Conservation (phyloP, 192 early-diverging fungal species). For the Gigaspora rosea region DNA sequence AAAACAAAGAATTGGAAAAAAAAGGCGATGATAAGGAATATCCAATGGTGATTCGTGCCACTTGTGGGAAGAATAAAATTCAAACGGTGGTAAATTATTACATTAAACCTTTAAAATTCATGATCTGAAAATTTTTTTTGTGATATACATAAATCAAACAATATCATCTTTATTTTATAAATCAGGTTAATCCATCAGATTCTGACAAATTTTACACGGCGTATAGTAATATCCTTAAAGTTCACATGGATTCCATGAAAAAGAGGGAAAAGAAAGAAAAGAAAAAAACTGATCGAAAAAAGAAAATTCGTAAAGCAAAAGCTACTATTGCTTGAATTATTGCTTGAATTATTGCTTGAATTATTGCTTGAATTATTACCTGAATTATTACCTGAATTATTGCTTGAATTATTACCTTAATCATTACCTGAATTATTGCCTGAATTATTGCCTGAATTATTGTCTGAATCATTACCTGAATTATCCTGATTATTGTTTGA, state of each 20-base stretch:
- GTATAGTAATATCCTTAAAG: conserved; percentile 45
- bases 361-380: background rate
- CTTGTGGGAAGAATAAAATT: conserved; percentile 40
- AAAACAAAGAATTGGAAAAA: conserved; percentile 25
- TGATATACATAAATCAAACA: conserved; percentile 5
- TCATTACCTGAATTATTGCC: too few relatives aligned
- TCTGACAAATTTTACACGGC: conserved; percentile 43
- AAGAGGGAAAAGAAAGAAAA: conserved; percentile 56
- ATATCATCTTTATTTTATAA: background rate
- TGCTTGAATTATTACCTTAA: too few relatives aligned
- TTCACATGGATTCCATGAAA: conserved; percentile 52
- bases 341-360: background rate
- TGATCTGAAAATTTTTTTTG: background rate
- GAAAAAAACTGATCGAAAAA: conserved; percentile 41
- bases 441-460: too few relatives aligned
- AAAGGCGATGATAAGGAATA: conserved; percentile 36
- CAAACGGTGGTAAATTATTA: conserved; percentile 43
- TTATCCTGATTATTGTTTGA: too few relatives aligned
- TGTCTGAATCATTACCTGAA: too few relatives aligned
- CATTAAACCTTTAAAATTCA: background rate
- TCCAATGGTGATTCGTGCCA: conserved; percentile 44
- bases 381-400: background rate
- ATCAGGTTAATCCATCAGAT: conserved; percentile 41
- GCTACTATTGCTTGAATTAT: conserved; percentile 14
- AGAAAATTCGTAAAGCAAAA: conserved; percentile 15